Base-by-base conservation (phyloP, 306 rosid species). In the Alnus rubra region DNA sequence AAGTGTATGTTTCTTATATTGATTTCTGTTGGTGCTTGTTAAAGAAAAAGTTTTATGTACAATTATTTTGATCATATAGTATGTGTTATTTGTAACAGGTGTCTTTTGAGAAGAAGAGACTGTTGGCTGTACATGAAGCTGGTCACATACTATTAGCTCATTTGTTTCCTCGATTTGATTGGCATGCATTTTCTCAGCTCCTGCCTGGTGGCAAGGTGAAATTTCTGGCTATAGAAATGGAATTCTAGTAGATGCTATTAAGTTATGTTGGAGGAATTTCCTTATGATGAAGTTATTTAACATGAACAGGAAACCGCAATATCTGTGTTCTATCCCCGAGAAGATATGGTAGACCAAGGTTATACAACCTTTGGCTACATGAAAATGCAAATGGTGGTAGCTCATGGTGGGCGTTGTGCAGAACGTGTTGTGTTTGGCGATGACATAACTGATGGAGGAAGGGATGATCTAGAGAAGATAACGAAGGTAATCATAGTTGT, bases 141-240 rank as follows among this genome's bases (percentile, higher is more conserved):
- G 98, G 98, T 74, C 98, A 93, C 84, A 80, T 95, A 72, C 86
- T 91, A 75, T 87, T 95, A 75, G 99, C 99, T 80, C 98, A 95
- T 82, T 79, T 95, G 81, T 95, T 93, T 90, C 99, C 99, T 73
- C 92, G 84, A 85, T 95, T 88, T 85, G 98, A 95, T 84, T 95
- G 96, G 97, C 99, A 93, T 83, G 99, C 99, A 75, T 95, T 95
- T 88, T 95, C 99, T 35, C 99, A 95, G 89, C 99, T 95, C 86
- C 88, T 93, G 70, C 99, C 98, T 11, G 98, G 97, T 80, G 99
- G 99, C 74, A 95, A 95, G 98, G 99, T 93, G 85, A 59, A 82
- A 55, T 48, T 37, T 88, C 78, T 84, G 44, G 76, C 83, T 51
- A 50, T 30, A 63, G 23, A 49, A 83, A 72, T 78, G 68, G 74